Base-by-base conservation (phyloP, 352 stramenopile species). In the Pythium monospermum region DNA sequence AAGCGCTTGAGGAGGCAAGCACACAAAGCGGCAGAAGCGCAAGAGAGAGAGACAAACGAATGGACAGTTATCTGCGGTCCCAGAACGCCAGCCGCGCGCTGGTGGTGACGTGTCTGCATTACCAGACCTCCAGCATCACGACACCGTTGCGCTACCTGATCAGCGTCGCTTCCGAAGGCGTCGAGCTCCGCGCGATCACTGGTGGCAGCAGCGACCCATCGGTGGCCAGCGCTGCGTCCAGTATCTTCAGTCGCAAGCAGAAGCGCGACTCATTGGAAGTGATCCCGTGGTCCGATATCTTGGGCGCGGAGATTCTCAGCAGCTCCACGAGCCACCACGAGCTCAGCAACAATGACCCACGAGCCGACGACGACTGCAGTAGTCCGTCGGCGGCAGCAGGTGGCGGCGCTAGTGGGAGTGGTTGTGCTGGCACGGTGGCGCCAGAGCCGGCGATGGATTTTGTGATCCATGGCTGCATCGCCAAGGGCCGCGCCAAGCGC, bases 201-300 rank as follows among this genome's bases (percentile, higher is more conserved):
- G 57, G 8, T 18, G 37, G 11, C 13, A 19, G 21, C 19, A 25
- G n/a, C 19, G 32, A n/a, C n/a, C n/a, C n/a, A n/a, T n/a, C n/a
- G n/a, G n/a, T n/a, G n/a, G n/a, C n/a, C n/a, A n/a, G 33, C 37
- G 23, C 37, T 32, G 22, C 31, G 49, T 13, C 21, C 4, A 36
- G 38, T 23, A 37, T 65, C 3, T 60, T 60, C 45, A 53, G 39
- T 19, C 43, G 44, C 45, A 60, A 66, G 50, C 54, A 66, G 39
- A 66, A 64, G 44, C 51, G 58, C 46, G 51, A 49, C 38, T 31
- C 40, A 4, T 4, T 57, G 2, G 71, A 72, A 16, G 40, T 76
- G 28, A 69, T 83, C 43, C 56, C 59, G n/a, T 86, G 72, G 75
- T 13, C 15, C 16, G 65, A 67, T 18, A 51, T 84, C 3, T 41